Percentiles rank a stretch among this genome's conserved stretches.
Evolutionary conservation across 495 filamentous ascomycete species (phyloP).

Genomic region (Talaromyces trachyspermus): DNA sequence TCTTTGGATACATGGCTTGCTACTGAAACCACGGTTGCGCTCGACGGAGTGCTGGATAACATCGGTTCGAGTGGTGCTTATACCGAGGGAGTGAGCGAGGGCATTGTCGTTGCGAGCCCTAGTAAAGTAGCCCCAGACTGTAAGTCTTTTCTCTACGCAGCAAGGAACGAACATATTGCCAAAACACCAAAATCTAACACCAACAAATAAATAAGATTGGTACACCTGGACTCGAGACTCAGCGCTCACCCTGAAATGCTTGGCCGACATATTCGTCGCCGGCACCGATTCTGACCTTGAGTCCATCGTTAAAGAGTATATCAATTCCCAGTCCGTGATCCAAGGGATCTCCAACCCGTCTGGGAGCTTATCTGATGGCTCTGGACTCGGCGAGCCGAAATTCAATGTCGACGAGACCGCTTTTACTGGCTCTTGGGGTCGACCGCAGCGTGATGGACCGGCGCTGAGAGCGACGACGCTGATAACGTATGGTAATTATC

Average conservation of each 20-base stretch:
- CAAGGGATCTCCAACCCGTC: constrained; percentile 50
- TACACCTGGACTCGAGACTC: constrained; percentile 58
- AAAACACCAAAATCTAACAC: background rate
- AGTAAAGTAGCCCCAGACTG: constrained; percentile 47
- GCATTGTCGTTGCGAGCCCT: constrained; percentile 50
- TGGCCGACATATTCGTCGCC: constrained; percentile 45
- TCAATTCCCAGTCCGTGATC: constrained; percentile 43
- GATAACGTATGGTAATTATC: constrained; percentile 27
- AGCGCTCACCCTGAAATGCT: constrained; percentile 45
- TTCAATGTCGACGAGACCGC: constrained; percentile 46
- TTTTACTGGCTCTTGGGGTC: constrained; percentile 52
- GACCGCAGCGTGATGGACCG: constrained; percentile 58
- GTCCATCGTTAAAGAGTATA: constrained; percentile 43
- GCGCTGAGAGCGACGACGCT: constrained; percentile 31
- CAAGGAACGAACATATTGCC: background rate
- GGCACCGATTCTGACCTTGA: constrained; percentile 32
- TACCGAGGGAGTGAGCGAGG: constrained; percentile 37
- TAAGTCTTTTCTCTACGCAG: constrained; percentile 28
- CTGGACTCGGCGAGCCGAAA: constrained; percentile 57
- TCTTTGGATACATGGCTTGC: constrained; percentile 45
- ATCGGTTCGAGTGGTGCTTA: constrained; percentile 44
- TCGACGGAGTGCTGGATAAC: constrained; percentile 50
- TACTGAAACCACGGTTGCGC: constrained; percentile 43
- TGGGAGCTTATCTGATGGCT: constrained; percentile 39
- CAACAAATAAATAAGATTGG: constrained; percentile 31